A percentile compares a stretch with the other conserved stretches of the same genome.
Evolutionary conservation across 352 stramenopile species (phyloP).

Genomic region (Pythium brachiatum): DNA sequence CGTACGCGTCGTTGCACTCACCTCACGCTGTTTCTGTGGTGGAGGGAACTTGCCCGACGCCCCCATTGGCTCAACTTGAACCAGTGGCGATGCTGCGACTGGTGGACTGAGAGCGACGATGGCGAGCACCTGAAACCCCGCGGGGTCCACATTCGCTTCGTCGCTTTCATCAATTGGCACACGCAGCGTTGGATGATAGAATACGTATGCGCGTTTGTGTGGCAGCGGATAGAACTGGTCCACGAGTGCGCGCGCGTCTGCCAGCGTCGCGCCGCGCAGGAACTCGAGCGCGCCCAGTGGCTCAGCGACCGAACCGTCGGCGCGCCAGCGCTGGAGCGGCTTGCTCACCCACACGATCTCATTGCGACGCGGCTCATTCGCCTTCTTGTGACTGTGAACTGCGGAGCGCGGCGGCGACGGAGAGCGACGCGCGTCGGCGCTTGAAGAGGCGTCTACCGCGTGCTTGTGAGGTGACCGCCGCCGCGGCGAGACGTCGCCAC

Average conservation of each 20-base stretch:
- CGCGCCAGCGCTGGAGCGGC: constrained; percentile 14
- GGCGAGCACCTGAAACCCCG: background rate
- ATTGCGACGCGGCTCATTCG: background rate
- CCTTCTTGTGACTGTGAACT: background rate
- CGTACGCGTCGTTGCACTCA: background rate
- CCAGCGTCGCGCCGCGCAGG: constrained; percentile 25
- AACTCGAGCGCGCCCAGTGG: constrained; percentile 29
- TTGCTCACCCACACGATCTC: constrained; percentile 25
- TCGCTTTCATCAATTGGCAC: constrained; percentile 10
- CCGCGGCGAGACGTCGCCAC: constrained; percentile 7
- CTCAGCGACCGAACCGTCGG: constrained; percentile 3
- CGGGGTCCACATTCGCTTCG: constrained; percentile 10
- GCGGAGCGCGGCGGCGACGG: constrained; percentile 5
- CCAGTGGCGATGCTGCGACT: too few relatives aligned
- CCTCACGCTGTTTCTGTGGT: background rate
- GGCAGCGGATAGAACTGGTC: constrained; percentile 34
- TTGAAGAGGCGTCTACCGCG: background rate
- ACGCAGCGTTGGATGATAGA: constrained; percentile 23
- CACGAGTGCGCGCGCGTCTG: constrained; percentile 26
- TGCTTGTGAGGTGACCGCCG: background rate
- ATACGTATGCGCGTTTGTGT: constrained; percentile 26
- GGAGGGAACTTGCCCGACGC: background rate
- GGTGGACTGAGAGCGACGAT: constrained; percentile 2
- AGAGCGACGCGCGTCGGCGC: background rate
- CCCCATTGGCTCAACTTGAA: background rate